phyloP scores from a whole-genome alignment of 257 asterid genomes.

The Primulina huaijiensis region DNA sequence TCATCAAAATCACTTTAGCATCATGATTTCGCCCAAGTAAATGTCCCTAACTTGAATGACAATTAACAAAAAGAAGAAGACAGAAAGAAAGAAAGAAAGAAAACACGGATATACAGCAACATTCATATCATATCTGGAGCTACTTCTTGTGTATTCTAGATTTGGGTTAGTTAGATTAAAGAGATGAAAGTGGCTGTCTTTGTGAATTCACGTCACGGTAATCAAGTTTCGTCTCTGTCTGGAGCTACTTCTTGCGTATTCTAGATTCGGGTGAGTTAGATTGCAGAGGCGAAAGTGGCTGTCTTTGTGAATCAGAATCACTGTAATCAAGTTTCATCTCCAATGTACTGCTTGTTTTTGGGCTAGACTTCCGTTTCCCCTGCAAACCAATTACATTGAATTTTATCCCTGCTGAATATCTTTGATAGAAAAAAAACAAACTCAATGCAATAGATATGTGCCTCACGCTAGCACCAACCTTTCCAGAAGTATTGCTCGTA shows the following conservation, averaged over 20 bases:
- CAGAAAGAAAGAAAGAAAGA: neutral
- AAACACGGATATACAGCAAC: conserved; percentile 10
- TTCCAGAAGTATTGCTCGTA: conserved; percentile 49
- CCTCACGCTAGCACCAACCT: conserved; percentile 37
- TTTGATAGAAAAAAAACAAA: neutral
- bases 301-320: conserved; percentile 51
- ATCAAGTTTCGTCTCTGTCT: conserved; percentile 42
- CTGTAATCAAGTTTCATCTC: conserved; percentile 58
- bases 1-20: conserved; percentile 15
- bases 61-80: neutral
- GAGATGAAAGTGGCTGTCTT: conserved; percentile 72
- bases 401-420: neutral
- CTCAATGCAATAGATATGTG: neutral
- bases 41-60: conserved; percentile 4
- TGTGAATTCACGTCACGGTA: conserved; percentile 27
- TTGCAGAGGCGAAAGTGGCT: conserved; percentile 74
- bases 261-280: conserved; percentile 61
- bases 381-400: conserved; percentile 25
- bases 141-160: conserved; percentile 31
- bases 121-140: neutral
- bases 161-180: conserved; percentile 62
- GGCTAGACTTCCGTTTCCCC: conserved; percentile 78
- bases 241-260: conserved; percentile 45
- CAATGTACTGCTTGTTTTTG: conserved; percentile 46
- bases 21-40: conserved; percentile 3